A percentile compares a stretch with the other conserved stretches of the same genome.
Evolutionary conservation across 805 yeast species (phyloP).

Genomic region (Priceomyces haplophilus): DNA sequence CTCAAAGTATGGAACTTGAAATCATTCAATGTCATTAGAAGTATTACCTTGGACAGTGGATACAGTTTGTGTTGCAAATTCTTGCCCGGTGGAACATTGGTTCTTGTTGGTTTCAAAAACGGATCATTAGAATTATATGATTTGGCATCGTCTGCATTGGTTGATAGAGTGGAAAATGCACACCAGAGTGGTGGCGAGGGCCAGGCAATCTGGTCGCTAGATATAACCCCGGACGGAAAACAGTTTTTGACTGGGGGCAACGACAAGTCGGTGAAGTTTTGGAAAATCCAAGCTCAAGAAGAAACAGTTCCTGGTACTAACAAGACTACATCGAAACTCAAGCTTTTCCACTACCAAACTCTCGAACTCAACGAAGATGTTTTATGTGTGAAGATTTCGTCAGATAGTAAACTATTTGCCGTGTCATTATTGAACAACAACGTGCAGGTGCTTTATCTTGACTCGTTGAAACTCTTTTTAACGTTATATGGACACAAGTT

Average conservation of each 20-base stretch:
- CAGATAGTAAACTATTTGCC: slow-evolving; percentile 74
- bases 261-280: slow-evolving; percentile 84
- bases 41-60: slow-evolving; percentile 71
- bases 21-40: slow-evolving; percentile 73
- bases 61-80: slow-evolving; percentile 78
- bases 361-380: slow-evolving; percentile 86
- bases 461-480: slow-evolving; percentile 80
- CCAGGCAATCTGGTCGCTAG: slow-evolving; percentile 84
- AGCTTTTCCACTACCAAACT: slow-evolving; percentile 70
- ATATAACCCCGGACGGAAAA: slow-evolving; percentile 81
- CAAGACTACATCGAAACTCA: slow-evolving; percentile 49
- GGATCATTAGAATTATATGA: slow-evolving; percentile 86
- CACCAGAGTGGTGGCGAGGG: slow-evolving; percentile 49
- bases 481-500: slow-evolving; percentile 94
- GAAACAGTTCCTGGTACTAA: slow-evolving; percentile 70
- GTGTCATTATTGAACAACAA: slow-evolving; percentile 87
- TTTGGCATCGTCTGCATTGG: slow-evolving; percentile 71
- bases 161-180: slow-evolving; percentile 67
- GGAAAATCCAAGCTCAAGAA: slow-evolving; percentile 74
- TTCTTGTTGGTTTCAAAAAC: slow-evolving; percentile 82
- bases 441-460: slow-evolving; percentile 90
- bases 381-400: slow-evolving; percentile 72
- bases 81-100: slow-evolving; percentile 86
- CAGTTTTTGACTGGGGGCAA: slow-evolving; percentile 89
- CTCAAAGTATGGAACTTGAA: slow-evolving; percentile 84